Evolutionary conservation across 768 basidiomycete species (phyloP).

Genomic region (Sporobolomyces phaffii): DNA sequence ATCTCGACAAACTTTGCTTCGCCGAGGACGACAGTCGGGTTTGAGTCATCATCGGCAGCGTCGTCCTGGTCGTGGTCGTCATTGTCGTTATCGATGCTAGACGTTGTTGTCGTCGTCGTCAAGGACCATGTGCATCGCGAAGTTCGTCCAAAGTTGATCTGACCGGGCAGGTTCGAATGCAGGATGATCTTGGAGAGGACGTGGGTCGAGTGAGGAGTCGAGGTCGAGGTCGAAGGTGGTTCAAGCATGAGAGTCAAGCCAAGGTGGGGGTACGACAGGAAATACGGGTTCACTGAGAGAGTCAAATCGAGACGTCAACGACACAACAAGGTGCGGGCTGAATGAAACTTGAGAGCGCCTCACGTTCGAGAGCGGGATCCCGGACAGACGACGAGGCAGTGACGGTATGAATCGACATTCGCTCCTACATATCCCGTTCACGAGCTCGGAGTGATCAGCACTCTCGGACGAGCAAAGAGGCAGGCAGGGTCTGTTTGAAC

Average conservation of each 20-base stretch:
- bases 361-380: neutral
- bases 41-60: too few relatives aligned
- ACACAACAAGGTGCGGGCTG: neutral
- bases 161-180: constrained; percentile 41
- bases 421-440: too few relatives aligned
- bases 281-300: constrained; percentile 36
- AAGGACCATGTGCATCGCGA: constrained; percentile 16
- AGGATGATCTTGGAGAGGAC: constrained; percentile 37
- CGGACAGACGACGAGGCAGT: neutral
- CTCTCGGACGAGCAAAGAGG: too few relatives aligned
- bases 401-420: constrained; percentile 32
- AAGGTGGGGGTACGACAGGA: constrained; percentile 39
- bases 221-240: too few relatives aligned
- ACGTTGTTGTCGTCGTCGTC: neutral
- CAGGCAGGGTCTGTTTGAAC: too few relatives aligned
- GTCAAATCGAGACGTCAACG: neutral
- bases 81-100: neutral
- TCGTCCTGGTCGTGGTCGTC: neutral
- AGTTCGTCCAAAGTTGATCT: constrained; percentile 38
- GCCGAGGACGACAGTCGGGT: too few relatives aligned
- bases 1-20: neutral
- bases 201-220: constrained; percentile 19
- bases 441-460: too few relatives aligned
- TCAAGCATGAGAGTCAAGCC: constrained; percentile 40
- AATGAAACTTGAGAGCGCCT: neutral